A percentile compares a stretch with the other conserved stretches of the same genome.
Evolutionary conservation across 495 filamentous ascomycete species (phyloP).

Genomic region (Extremus antarcticus): DNA sequence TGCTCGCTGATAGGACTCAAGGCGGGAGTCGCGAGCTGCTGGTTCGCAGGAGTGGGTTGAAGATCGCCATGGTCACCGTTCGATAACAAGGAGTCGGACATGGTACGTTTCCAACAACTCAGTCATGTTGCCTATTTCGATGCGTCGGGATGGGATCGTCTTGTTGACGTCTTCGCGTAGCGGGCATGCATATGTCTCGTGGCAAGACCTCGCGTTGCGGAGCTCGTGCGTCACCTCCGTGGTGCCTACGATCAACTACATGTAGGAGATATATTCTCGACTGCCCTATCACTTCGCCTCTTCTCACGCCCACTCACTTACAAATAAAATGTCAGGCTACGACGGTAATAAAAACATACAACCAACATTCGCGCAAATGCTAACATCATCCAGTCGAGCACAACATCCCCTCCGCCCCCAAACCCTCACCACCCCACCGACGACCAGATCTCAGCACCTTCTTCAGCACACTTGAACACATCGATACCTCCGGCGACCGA

Average conservation of each 20-base stretch:
- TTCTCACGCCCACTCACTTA: background rate
- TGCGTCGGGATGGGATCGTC: too few relatives aligned
- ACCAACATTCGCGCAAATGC: background rate
- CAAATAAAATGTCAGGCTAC: slow-evolving; percentile 30
- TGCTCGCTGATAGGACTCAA: slow-evolving; percentile 15
- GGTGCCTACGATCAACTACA: slow-evolving; percentile 1
- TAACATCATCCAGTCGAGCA: slow-evolving; percentile 62
- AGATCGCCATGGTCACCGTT: background rate
- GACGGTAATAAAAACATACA: slow-evolving; percentile 23
- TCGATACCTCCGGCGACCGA: slow-evolving; percentile 39
- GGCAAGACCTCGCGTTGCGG: too few relatives aligned
- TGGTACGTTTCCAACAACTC: background rate
- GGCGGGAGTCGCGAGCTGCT: slow-evolving; percentile 13
- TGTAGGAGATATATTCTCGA: background rate
- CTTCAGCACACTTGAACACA: slow-evolving; percentile 62
- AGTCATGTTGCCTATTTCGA: background rate
- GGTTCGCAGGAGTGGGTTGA: background rate
- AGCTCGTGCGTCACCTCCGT: background rate
- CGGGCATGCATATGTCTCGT: too few relatives aligned
- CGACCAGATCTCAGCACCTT: slow-evolving; percentile 83
- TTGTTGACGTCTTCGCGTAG: too few relatives aligned
- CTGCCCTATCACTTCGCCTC: background rate
- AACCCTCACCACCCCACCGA: slow-evolving; percentile 39
- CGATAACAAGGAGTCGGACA: background rate
- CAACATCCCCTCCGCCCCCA: slow-evolving; percentile 43